phyloP scores from a whole-genome alignment of 768 basidiomycete genomes.

The Obba rivulosa region DNA sequence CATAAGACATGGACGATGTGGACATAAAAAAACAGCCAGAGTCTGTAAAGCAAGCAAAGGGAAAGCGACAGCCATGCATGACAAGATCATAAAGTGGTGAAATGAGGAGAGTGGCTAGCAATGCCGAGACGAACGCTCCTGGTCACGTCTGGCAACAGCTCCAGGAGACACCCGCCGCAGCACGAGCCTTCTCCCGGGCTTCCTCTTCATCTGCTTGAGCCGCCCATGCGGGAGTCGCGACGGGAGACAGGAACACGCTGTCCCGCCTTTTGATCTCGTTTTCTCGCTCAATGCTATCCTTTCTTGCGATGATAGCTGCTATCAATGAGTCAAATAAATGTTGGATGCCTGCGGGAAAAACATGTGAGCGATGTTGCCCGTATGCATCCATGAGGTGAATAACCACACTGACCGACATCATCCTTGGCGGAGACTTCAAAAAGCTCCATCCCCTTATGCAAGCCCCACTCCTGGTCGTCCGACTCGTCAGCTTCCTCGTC shows the following conservation, averaged over 20 bases:
- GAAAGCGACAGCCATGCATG: background rate
- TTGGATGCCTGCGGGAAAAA: conserved; percentile 57
- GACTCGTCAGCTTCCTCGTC: conserved; percentile 46
- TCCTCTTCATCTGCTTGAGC: conserved; percentile 80
- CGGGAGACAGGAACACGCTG: conserved; percentile 70
- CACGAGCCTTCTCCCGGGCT: conserved; percentile 48
- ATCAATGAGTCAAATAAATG: conserved; percentile 78
- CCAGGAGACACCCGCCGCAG: conserved; percentile 47
- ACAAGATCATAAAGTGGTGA: conserved; percentile 2
- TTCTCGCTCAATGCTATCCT: conserved; percentile 76
- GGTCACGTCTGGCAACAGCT: conserved; percentile 57
- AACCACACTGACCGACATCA: conserved; percentile 66
- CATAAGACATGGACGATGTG: background rate
- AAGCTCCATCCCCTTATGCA: conserved; percentile 79
- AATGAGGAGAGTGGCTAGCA: background rate
- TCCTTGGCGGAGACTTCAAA: conserved; percentile 93
- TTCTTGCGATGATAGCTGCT: conserved; percentile 68
- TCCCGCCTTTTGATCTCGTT: conserved; percentile 77
- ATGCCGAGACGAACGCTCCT: conserved; percentile 2
- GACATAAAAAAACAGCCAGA: no score
- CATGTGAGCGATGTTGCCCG: background rate
- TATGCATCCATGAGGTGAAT: background rate
- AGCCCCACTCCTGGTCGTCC: conserved; percentile 66
- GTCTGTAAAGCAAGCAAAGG: no score
- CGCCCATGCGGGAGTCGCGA: conserved; percentile 66